Conservation (phyloP, 371 early-diverging fungal genomes). For the Zopfochytrium polystomum region DNA sequence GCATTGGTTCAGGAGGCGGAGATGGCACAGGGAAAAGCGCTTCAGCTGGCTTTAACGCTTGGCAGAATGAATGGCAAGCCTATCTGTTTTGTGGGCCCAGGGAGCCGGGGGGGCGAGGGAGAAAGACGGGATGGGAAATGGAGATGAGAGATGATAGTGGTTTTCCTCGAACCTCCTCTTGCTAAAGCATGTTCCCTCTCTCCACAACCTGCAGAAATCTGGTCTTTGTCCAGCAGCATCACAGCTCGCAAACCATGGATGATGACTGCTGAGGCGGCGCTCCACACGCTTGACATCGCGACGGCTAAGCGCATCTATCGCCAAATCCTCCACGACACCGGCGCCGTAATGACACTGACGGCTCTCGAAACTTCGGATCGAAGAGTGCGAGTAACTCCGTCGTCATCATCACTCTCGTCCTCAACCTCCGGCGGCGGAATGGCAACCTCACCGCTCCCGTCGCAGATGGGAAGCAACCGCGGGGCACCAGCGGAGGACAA, state of each 20-base stretch:
- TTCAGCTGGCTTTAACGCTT: constrained; percentile 38
- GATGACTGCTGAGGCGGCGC: constrained; percentile 42
- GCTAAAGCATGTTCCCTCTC: background rate
- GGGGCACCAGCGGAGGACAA: constrained; percentile 32
- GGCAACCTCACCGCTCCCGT: background rate
- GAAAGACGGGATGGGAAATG: too few relatives aligned
- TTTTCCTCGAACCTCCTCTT: background rate
- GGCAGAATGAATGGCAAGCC: constrained; percentile 34
- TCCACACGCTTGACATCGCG: constrained; percentile 39
- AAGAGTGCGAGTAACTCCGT: too few relatives aligned
- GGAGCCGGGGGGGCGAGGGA: too few relatives aligned
- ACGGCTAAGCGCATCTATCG: constrained; percentile 46
- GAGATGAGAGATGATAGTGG: too few relatives aligned
- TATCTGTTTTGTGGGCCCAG: background rate
- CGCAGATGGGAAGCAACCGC: constrained; percentile 20
- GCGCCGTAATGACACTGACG: constrained; percentile 39
- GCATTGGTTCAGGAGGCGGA: constrained; percentile 25
- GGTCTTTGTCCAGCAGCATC: constrained; percentile 30
- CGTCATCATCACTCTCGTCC: background rate
- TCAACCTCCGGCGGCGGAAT: background rate
- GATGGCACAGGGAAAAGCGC: constrained; percentile 38
- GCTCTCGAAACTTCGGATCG: constrained; percentile 4
- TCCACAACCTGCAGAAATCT: constrained; percentile 31
- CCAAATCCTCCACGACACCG: constrained; percentile 41
- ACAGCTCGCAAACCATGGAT: constrained; percentile 39